A percentile compares a stretch with the other conserved stretches of the same genome.
These are phyloP conservation scores for Odontarrhena argentea DNA, from an alignment of 345 rosid species.

Conservation along the genomic window DNA sequence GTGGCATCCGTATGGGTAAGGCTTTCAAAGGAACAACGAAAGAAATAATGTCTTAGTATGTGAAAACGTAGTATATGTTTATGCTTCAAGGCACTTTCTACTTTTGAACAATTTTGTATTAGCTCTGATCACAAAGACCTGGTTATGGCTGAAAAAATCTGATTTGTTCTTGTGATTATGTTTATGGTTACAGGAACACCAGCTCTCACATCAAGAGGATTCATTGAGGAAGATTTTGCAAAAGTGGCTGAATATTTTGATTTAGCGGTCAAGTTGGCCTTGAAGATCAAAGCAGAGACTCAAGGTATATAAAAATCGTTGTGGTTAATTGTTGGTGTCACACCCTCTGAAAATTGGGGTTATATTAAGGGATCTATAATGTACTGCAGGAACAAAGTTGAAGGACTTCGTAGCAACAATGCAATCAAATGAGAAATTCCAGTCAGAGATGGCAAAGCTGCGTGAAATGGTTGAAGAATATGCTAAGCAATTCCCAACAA, in stretches of 20 bases:
- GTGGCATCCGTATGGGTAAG: constrained; percentile 96
- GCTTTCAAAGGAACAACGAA: constrained; percentile 1
- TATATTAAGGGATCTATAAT: neutral
- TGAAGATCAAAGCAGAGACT: constrained; percentile 71
- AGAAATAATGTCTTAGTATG: constrained; percentile 11
- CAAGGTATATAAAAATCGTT: constrained; percentile 48
- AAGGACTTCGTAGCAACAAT: constrained; percentile 80
- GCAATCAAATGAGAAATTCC: constrained; percentile 55
- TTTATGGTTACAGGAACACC: constrained; percentile 69
- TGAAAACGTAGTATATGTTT: neutral
- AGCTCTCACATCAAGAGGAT: constrained; percentile 96
- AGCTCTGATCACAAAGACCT: constrained; percentile 8
- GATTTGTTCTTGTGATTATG: constrained; percentile 28
- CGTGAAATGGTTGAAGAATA: constrained; percentile 70
- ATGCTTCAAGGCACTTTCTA: neutral
- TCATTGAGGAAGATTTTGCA: constrained; percentile 81
- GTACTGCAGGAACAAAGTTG: constrained; percentile 69
- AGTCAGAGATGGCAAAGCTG: constrained; percentile 69
- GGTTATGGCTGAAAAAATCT: neutral
- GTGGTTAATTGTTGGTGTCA: neutral
- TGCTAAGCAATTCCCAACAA: constrained; percentile 84
- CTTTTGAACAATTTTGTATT: neutral
- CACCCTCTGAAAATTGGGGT: neutral
- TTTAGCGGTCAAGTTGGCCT: constrained; percentile 77
- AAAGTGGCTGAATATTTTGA: constrained; percentile 91